phyloP scores from a whole-genome alignment of 2,329 filamentous ascomycete species.

The Leptodontidium sp. region DNA sequence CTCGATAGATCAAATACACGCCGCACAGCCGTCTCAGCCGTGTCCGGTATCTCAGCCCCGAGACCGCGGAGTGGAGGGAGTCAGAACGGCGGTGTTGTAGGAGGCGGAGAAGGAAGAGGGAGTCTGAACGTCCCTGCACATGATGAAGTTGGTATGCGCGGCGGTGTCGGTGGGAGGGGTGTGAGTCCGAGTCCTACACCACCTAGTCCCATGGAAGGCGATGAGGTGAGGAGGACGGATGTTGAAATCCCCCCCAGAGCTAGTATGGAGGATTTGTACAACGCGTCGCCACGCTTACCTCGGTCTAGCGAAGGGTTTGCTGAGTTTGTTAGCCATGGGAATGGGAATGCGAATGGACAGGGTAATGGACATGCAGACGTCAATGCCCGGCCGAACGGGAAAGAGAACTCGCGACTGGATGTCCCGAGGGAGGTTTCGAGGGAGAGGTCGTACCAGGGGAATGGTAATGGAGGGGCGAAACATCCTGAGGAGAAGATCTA shows the following conservation, averaged over 20 bases:
- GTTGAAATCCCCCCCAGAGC: background rate
- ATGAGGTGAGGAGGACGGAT: constrained; percentile 25
- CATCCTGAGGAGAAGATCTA: constrained; percentile 62
- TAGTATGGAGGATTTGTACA: constrained; percentile 48
- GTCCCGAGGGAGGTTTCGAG: constrained; percentile 3
- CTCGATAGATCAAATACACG: constrained; percentile 39
- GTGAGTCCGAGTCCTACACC: constrained; percentile 25
- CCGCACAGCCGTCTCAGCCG: constrained; percentile 36
- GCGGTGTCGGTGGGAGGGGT: background rate
- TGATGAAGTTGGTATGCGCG: constrained; percentile 3
- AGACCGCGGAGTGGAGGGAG: background rate
- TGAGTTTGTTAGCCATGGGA: too few relatives aligned
- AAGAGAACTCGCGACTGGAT: background rate
- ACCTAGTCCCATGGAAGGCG: constrained; percentile 25
- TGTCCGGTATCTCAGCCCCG: constrained; percentile 29
- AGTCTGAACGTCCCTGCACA: constrained; percentile 19
- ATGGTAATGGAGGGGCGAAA: constrained; percentile 10
- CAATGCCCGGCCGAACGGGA: background rate
- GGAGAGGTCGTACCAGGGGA: background rate
- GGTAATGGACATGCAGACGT: background rate
- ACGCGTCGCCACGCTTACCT: constrained; percentile 45
- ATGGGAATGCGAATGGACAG: background rate
- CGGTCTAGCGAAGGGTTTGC: constrained; percentile 17
- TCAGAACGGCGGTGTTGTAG: background rate
- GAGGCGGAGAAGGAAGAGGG: background rate